Evolutionary conservation across 78 protist species (phyloP), one percentile per base, ranked within the genome.

Genomic region (Monocercomonoides exilis): DNA sequence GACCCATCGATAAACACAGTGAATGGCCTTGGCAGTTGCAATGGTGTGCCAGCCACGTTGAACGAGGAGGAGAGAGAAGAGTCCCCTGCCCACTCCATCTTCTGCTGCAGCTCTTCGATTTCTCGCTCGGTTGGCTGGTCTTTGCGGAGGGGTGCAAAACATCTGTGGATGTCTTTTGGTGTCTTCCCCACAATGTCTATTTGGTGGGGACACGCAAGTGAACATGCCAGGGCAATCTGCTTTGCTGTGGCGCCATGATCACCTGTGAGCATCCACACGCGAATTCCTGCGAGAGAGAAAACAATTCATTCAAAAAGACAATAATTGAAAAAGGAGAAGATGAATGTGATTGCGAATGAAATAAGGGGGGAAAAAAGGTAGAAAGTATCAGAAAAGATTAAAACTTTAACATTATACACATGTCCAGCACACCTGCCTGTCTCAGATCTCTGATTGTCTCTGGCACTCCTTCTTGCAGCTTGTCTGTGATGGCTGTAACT

Each of bases 171-270:
- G 38, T 54, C 70, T 11, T 29, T 54, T 54, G 70, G 70, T 29
- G 70, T 54, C 38, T 29, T 21, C 11, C 70, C 70, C 21, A 29
- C 21, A 11, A 54, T 11, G 38, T 54, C 70, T 21, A 54, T 29
- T 21, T 29, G 38, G 21, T 54, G 11, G 38, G 70, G 70, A 21
- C 70, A 11, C 11, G 70, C 11, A 21, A 97, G 88, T n/a, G 89
- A 44, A 90, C 97, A 94, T 1, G 96, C 92, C 46, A 84, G 89
- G 2, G 95, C 98, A 87, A 97, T 95, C 92, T 98, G 96, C 44
- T 94, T 92, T 1, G 99, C 98, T 11, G 98, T 96, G 88, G 95
- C 99, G 80, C 89, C 95, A 91, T 96, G 95, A 91, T 97, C 99
- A 43, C 98, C 98, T 33, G 98, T 97, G 46, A 97, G 87, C 84